Evolutionary conservation across 805 yeast genomes (phyloP), one percentile per base, ranked within the genome.

Genomic region (Ogataea haglerorum): DNA sequence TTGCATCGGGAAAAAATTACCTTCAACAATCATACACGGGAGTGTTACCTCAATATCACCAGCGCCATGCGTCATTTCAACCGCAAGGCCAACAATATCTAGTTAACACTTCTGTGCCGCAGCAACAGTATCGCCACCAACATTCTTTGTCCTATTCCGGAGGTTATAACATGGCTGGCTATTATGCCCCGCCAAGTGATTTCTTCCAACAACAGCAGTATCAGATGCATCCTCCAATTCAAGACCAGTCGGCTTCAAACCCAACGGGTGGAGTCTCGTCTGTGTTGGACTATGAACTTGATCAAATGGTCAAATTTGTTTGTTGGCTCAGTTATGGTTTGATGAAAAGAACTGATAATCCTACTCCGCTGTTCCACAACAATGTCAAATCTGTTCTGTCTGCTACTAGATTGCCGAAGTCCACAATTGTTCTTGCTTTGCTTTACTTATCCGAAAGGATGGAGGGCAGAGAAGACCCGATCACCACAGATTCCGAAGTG

Each of bases 361-460:
- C 81, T n/a, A 49, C 74, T 16, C 60, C 60, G 30, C 69, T 74
- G 30, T 82, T 85, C 61, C 77, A 73, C 52, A 67, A 69, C 45
- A 78, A 78, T 48, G 68, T 87, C 14, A 71, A 73, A 40, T 75
- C 82, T 29, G 90, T 91, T 2, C 68, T 91, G 45, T 73, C 81
- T 42, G 95, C 96, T 10, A 93, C 97, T 4, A 78, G 98, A 51
- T 69, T 91, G 52, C 95, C 97, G 22, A 76, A 81, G 49, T 76
- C 88, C 2, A 85, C 98, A 13, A 73, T 93, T 30, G 69, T 89
- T 24, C 70, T 90, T 54, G 81, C 95, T 14, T 69, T 89, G 55
- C 86, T 87, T 51, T 88, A 85, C 57, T 67, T 90, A 55, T 77
- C 85, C 53, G 84, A 84, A 54, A 68, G 60, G 28, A 52, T 67